Evolutionary conservation across 2,329 filamentous ascomycete genomes (phyloP), one percentile per base, ranked within the genome.

Genomic region (Calonectria multiphialidica): DNA sequence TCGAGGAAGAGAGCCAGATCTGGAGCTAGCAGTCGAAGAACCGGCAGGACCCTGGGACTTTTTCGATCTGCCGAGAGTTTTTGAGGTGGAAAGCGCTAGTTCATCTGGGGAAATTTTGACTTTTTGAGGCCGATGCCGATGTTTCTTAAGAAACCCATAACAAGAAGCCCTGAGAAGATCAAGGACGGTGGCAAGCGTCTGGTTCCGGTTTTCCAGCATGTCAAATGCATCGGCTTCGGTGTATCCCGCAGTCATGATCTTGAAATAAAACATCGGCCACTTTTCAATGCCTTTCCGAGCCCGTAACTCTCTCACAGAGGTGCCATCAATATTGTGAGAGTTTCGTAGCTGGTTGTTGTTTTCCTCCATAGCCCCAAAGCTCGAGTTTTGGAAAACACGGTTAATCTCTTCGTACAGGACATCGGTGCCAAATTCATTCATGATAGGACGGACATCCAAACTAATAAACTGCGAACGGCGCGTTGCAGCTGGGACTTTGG

Each of bases 251-350:
- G 78, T 2, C 87, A 84, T 53, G 42, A 98, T 89, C 33, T 90
- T 90, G n/a, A 98, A 84, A 77, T 92, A 93, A 78, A 98, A 98
- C 92, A 96, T 96, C 0, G 96, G 95, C 92, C 95, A 97, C 63
- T 91, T 90, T 78, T 98, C 95, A 12, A 96, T 86, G 0, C 91
- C 88, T 80, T 94, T 80, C 88, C 15, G 84, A 83, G 78, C 87
- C 91, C 44, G 75, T 25, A 89, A 76, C 70, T 91, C 89, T 74
- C 84, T 88, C 37, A 81, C 84, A 1, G 87, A 89, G 68, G 86
- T 89, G 1, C 84, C 85, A 33, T 88, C 86, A 8, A 78, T 82
- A 70, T 88, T 90, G 71, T 76, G 72, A 78, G 44, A 83, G 7
- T 65, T 70, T 40, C 33, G 33, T 1, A 76, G 57, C 80, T 82